Evolutionary conservation across 192 early-diverging fungal genomes (phyloP).

Genomic region (Pilobolus umbonatus): DNA sequence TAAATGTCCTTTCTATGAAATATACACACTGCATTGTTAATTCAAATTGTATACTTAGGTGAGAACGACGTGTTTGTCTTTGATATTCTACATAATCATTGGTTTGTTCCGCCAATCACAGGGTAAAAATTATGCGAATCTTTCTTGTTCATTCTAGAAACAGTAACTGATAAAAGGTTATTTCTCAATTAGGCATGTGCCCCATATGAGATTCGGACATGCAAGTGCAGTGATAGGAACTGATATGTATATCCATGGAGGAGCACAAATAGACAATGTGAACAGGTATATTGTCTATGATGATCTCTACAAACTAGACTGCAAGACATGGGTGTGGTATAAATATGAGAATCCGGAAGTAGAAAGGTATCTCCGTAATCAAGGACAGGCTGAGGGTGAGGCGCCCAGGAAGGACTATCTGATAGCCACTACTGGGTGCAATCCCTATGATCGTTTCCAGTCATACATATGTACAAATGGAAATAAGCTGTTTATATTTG

Average conservation of each 20-base stretch:
- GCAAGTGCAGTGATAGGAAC: conserved; percentile 14
- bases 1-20: neutral
- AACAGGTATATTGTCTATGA: conserved; percentile 25
- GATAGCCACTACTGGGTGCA: conserved; percentile 21
- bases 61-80: conserved; percentile 35
- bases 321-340: conserved; percentile 27
- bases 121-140: conserved; percentile 11
- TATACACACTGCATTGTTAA: neutral
- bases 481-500: conserved; percentile 32
- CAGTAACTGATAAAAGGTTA: neutral
- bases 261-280: conserved; percentile 28
- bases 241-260: conserved; percentile 27
- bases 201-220: conserved; percentile 35
- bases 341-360: conserved; percentile 33
- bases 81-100: conserved; percentile 25
- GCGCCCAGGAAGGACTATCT: neutral
- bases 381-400: neutral
- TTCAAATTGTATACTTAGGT: conserved; percentile 7
- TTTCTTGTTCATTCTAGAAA: neutral
- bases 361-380: conserved; percentile 13
- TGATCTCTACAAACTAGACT: conserved; percentile 29
- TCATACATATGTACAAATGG: conserved; percentile 15
- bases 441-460: conserved; percentile 26
- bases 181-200: conserved; percentile 10
- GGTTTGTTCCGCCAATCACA: conserved; percentile 24